phyloP scores from a whole-genome alignment of 805 yeast genomes.

The Zygotorulaspora danielsina region DNA sequence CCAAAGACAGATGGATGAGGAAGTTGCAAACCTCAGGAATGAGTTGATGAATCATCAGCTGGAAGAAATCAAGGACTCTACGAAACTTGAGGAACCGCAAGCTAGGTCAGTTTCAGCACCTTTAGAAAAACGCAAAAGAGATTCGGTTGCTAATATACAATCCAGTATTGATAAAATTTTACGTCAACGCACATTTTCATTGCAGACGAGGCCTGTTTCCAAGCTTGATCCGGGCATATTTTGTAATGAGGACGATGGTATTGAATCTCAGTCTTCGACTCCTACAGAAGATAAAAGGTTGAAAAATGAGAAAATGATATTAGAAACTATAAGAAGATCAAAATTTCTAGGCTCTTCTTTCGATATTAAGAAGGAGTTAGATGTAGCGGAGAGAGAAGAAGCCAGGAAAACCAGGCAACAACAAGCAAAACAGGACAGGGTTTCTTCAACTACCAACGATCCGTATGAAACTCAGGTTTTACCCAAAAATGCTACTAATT shows the following conservation, averaged over 20 bases:
- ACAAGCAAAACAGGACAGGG: conserved; percentile 10
- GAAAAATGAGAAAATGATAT: conserved; percentile 33
- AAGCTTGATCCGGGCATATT: conserved; percentile 42
- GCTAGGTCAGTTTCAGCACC: conserved; percentile 42
- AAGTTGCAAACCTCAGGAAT: conserved; percentile 19
- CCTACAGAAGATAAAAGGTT: conserved; percentile 24
- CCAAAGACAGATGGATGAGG: conserved; percentile 31
- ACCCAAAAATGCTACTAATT: conserved; percentile 30
- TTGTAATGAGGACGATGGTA: conserved; percentile 13
- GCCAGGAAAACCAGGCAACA: conserved; percentile 8
- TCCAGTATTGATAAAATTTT: conserved; percentile 28
- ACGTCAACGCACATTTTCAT: conserved; percentile 39
- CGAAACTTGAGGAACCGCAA: conserved; percentile 17
- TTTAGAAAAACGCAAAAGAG: conserved; percentile 18
- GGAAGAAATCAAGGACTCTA: conserved; percentile 7
- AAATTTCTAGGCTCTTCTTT: conserved; percentile 42
- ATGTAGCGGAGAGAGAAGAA: conserved; percentile 17
- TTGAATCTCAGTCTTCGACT: conserved; percentile 20
- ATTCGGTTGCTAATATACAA: conserved; percentile 21
- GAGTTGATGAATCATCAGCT: conserved; percentile 12
- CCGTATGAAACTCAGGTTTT: conserved; percentile 21
- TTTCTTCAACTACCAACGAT: conserved; percentile 15
- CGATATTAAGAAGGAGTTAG: conserved; percentile 35
- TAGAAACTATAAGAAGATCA: conserved; percentile 44
- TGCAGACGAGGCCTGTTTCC: conserved; percentile 42